phyloP scores from a whole-genome alignment of 306 rosid genomes.

The Dryas drummondii region DNA sequence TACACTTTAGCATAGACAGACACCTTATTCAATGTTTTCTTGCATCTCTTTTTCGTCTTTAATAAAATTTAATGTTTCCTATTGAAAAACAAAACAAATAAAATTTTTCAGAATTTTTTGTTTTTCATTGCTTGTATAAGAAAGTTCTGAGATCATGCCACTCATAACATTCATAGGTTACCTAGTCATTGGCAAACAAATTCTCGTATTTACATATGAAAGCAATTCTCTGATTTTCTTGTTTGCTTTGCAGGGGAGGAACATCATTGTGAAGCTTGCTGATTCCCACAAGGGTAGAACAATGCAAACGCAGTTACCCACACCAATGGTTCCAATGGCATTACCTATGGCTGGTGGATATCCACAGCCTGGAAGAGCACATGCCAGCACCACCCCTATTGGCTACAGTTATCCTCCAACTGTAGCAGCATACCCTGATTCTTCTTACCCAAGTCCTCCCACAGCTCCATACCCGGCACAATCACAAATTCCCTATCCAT shows the following conservation, averaged over 20 bases:
- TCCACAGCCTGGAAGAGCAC: slow-evolving; percentile 58
- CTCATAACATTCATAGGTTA: neutral
- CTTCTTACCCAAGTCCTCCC: slow-evolving; percentile 53
- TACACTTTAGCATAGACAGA: neutral
- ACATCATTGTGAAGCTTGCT: slow-evolving; percentile 63
- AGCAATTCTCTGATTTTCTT: slow-evolving; percentile 17
- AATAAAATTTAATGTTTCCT: too few relatives aligned
- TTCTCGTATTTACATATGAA: neutral
- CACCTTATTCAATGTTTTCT: neutral
- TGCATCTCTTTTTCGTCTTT: neutral
- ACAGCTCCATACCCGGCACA: slow-evolving; percentile 48
- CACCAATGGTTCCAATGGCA: slow-evolving; percentile 50
- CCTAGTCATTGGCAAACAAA: neutral
- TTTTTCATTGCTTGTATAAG: neutral
- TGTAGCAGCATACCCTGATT: slow-evolving; percentile 45
- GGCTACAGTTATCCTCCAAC: slow-evolving; percentile 60
- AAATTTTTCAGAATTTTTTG: neutral
- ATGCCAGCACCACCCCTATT: slow-evolving; percentile 28
- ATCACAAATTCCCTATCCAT: slow-evolving; percentile 59
- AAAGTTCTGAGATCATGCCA: neutral
- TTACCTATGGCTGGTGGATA: slow-evolving; percentile 54
- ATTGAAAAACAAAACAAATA: too few relatives aligned
- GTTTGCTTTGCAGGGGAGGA: slow-evolving; percentile 63
- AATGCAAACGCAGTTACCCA: slow-evolving; percentile 40
- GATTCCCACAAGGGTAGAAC: slow-evolving; percentile 67